Conservation (phyloP, 1,139 yeast genomes). For the Entelexis paramagnoliae region DNA sequence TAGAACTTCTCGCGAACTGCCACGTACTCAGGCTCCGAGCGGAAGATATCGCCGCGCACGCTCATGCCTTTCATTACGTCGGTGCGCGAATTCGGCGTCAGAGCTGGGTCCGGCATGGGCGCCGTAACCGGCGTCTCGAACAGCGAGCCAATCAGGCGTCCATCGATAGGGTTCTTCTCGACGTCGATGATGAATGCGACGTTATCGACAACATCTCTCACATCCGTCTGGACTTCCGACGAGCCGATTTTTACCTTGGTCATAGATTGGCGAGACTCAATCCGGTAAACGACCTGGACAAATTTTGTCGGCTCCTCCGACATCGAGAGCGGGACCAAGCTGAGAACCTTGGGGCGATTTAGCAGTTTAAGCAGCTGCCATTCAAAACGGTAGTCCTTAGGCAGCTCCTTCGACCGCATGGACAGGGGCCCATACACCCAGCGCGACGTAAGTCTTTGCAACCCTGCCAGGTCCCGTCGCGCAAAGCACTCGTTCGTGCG, state of each 20-base stretch:
- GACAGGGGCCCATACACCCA: constrained; percentile 54
- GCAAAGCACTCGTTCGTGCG: constrained; percentile 63
- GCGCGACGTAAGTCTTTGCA: constrained; percentile 41
- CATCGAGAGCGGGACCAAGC: constrained; percentile 58
- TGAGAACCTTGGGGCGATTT: constrained; percentile 58
- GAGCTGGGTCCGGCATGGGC: constrained; percentile 32
- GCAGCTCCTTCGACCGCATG: constrained; percentile 45
- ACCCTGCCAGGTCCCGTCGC: constrained; percentile 33
- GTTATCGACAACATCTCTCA: constrained; percentile 59
- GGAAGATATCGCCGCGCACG: constrained; percentile 35
- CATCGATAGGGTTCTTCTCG: constrained; percentile 44
- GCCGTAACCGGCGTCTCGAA: constrained; percentile 46
- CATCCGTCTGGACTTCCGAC: constrained; percentile 37
- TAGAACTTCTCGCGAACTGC: constrained; percentile 15
- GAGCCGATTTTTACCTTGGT: constrained; percentile 35
- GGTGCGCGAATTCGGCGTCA: constrained; percentile 25
- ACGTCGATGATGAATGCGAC: constrained; percentile 71
- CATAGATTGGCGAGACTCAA: constrained; percentile 63
- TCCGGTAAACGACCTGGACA: constrained; percentile 67
- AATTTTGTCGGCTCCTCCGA: constrained; percentile 50
- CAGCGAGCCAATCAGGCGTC: constrained; percentile 66
- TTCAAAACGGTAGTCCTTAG: constrained; percentile 47
- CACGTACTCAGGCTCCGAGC: constrained; percentile 28
- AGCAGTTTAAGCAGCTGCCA: constrained; percentile 73
- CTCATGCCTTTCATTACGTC: constrained; percentile 32